Percentiles rank a stretch among this genome's conserved stretches.
Conservation (phyloP, 768 basidiomycete genomes). For the Macrolepiota dolichaula region DNA sequence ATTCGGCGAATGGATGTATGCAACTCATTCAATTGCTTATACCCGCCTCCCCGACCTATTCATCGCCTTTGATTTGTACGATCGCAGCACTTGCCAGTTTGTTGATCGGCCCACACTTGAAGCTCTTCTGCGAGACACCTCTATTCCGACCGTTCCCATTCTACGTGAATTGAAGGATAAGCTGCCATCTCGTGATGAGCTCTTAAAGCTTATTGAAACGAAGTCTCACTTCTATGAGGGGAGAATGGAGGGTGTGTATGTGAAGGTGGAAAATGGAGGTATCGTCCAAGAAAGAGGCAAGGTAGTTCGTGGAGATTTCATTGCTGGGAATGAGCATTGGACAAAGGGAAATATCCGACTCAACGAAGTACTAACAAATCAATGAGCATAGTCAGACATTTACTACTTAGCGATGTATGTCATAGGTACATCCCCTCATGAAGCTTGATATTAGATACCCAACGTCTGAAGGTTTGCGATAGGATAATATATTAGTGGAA, state of each 20-base stretch:
- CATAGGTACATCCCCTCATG: no score
- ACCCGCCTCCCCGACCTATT: slow-evolving; percentile 51
- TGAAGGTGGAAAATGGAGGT: slow-evolving; percentile 11
- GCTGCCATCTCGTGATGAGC: slow-evolving; percentile 35
- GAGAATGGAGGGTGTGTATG: slow-evolving; percentile 17
- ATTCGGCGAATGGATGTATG: slow-evolving; percentile 63
- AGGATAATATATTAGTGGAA: no score
- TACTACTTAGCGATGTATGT: slow-evolving; percentile 17
- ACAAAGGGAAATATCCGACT: slow-evolving; percentile 28
- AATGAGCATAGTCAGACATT: slow-evolving; percentile 22
- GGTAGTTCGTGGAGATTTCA: slow-evolving; percentile 58
- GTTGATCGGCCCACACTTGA: slow-evolving; percentile 32
- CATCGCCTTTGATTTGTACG: slow-evolving; percentile 58
- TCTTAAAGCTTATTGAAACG: slow-evolving; percentile 43
- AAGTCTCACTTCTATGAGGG: slow-evolving; percentile 33
- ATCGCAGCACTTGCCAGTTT: slow-evolving; percentile 43
- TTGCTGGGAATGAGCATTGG: slow-evolving; percentile 65
- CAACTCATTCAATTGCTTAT: slow-evolving; percentile 60
- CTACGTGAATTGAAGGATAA: slow-evolving; percentile 33
- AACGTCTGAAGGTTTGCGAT: no score
- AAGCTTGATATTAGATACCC: no score
- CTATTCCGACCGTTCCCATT: slow-evolving; percentile 40
- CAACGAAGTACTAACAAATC: not conserved
- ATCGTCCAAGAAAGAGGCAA: slow-evolving; percentile 36
- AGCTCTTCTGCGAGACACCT: slow-evolving; percentile 32